Percentiles rank a stretch among this genome's conserved stretches.
Conservation (phyloP, 768 basidiomycete species). For the Termitomyces sp. region DNA sequence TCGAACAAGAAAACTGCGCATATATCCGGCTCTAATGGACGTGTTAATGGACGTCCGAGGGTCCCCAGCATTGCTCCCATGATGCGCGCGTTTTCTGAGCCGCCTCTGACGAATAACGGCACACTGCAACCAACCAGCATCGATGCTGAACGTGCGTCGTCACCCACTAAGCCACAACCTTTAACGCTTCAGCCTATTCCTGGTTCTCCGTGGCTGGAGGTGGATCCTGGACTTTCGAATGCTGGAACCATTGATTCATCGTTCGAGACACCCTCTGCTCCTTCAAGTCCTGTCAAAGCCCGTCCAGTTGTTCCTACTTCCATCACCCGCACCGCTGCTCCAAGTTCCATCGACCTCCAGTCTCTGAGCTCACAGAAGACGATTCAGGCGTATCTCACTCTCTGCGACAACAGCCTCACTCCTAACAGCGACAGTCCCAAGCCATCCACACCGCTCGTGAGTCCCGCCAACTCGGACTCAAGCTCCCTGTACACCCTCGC, state of each 20-base stretch:
- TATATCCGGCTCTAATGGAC: conserved; percentile 4
- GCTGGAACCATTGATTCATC: background rate
- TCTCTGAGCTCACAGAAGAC: conserved; percentile 20
- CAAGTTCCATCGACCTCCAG: conserved; percentile 24
- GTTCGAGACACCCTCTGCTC: conserved; percentile 6
- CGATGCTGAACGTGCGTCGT: conserved; percentile 8
- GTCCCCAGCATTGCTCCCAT: conserved; percentile 38
- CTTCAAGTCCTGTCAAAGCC: background rate
- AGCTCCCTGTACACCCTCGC: conserved; percentile 22
- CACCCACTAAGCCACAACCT: conserved; percentile 6
- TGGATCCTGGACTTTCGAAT: background rate
- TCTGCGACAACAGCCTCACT: conserved; percentile 20
- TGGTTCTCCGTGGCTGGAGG: conserved; percentile 8
- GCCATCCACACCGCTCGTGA: conserved; percentile 14
- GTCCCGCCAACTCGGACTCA: conserved; percentile 20
- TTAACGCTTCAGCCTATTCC: conserved; percentile 6
- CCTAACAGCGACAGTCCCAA: conserved; percentile 25
- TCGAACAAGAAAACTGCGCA: conserved; percentile 2
- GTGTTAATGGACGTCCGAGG: conserved; percentile 26
- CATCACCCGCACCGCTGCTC: conserved; percentile 24
- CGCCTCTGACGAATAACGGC: background rate
- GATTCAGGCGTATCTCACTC: conserved; percentile 23
- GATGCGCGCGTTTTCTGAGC: conserved; percentile 15
- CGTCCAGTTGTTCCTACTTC: conserved; percentile 13
- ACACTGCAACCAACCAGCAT: conserved; percentile 16